Evolutionary conservation across 306 rosid genomes (phyloP), one percentile per base, ranked within the genome.

Genomic region (Cicer judaicum): DNA sequence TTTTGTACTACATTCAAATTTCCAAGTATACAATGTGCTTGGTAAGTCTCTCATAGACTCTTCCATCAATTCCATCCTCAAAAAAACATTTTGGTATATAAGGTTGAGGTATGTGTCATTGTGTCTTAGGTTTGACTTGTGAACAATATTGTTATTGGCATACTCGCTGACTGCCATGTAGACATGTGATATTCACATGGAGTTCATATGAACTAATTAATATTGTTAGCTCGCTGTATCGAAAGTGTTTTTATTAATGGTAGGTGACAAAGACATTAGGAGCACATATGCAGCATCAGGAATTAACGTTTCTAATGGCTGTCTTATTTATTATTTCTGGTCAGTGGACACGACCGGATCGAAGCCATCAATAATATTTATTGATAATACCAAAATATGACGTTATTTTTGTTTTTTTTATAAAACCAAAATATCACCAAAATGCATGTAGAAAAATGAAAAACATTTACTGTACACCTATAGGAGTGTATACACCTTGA

Each of bases 1-100:
- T 41, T 29, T 29, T 29, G 4, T 29, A 29, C 5, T 29, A 63
- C 66, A 50, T 71, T 52, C 47, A 21, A 46, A 15, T 64, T 72
- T 50, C 68, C 68, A 72, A 43, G 12, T 29, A 54, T 29, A n/a
- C 83, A 48, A 67, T 66, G 79, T 63, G 73, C 52, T 49, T 53
- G 21, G 40, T 34, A 39, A 69, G 72, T 66, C 40, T 76, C 18
- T 74, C 66, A 64, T 6, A 66, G 15, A 80, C 39, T 73, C 44
- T 68, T 60, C 68, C 75, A 50, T 64, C 65, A 68, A 54, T 38
- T 39, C 68, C 43, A 13, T n/a, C 12, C 16, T 50, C 54, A 61
- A 36, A 36, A 10, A 29, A 55, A 55, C 64, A 21, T 73, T 73
- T 39, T 66, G 5, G 40, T 34, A 21, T 21, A 4, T 48, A 62